Evolutionary conservation across 164 flowering plant genomes (phyloP), one percentile per base, ranked within the genome.

Genomic region (Euptelea pleiosperma): DNA sequence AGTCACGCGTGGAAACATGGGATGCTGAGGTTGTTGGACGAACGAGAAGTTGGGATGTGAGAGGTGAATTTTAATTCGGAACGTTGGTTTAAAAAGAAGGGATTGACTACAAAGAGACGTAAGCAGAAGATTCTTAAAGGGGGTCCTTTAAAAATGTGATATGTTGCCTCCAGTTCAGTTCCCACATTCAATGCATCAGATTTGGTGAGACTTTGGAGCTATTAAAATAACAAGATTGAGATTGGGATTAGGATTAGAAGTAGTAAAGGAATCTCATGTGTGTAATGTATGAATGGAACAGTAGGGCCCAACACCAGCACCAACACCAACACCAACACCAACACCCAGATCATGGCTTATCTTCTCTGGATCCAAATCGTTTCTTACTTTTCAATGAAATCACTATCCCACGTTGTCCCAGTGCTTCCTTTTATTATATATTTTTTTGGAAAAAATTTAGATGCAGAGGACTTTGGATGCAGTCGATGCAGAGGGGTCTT

Each of bases 161-260:
- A 9, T 29, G 22, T 57, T 56, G 69, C 51, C 15, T 30, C 64
- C 70, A 51, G 33, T 67, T 65, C 58, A 44, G 51, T 53, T 59
- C 63, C 72, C 73, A 66, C 67, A 69, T 77, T 77, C 77, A 73
- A 63, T 66, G 81, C 66, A 76, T 68, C 68, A 48, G 64, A 67
- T 67, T 70, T 63, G 68, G 33, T 69, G 44, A 47, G 61, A 57
- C 59, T 57, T 64, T 10, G 8, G 29, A 67, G 64, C 51, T 63
- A 56, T 52, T 60, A 60, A 60, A 43, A 37, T 26, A 40, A 40
- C 22, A n/a, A 6, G 25, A 49, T 49, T 49, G 35, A 46, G 49
- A 57, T 43, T 43, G 8, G n/a, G 55, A 7, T 12, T 2, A 28
- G 18, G 40, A n/a, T n/a, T n/a, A 37, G 41, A 59, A 39, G n/a